Evolutionary conservation across 2,329 filamentous ascomycete species (phyloP).

Genomic region (Chrysosporium queenslandicum): DNA sequence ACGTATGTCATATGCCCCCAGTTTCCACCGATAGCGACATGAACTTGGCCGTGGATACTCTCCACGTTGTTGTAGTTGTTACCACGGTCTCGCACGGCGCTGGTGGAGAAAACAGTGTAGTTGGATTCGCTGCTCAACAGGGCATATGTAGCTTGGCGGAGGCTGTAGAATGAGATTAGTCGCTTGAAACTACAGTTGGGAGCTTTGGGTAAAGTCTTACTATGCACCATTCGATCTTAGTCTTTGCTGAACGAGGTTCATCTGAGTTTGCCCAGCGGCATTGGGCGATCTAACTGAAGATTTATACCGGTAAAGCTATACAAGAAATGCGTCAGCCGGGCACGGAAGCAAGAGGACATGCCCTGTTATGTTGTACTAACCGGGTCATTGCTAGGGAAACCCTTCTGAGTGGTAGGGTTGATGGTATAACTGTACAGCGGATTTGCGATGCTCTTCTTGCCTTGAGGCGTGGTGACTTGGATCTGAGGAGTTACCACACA

Average conservation of each 20-base stretch:
- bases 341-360: not conserved
- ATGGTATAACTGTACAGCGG: constrained; percentile 40
- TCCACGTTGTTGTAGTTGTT: constrained; percentile 30
- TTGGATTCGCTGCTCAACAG: constrained; percentile 22
- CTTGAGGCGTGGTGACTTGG: constrained; percentile 35
- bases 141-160: constrained; percentile 23
- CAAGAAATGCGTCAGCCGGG: not conserved
- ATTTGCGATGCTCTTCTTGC: constrained; percentile 33
- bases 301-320: constrained; percentile 16
- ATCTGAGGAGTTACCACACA: constrained; percentile 34
- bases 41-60: constrained; percentile 40
- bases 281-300: constrained; percentile 19
- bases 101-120: constrained; percentile 23
- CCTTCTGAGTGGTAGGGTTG: constrained; percentile 16
- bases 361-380: constrained; percentile 5
- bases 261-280: constrained; percentile 14
- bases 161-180: constrained; percentile 13
- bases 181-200: not conserved
- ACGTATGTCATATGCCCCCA: constrained; percentile 61
- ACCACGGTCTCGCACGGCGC: constrained; percentile 14
- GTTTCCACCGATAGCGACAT: constrained; percentile 46
- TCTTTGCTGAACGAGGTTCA: constrained; percentile 15
- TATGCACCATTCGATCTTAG: constrained; percentile 20
- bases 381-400: constrained; percentile 19
- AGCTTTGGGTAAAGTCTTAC: constrained; percentile 12